Evolutionary conservation across 768 basidiomycete genomes (phyloP).

Genomic region (Lactarius vividus): DNA sequence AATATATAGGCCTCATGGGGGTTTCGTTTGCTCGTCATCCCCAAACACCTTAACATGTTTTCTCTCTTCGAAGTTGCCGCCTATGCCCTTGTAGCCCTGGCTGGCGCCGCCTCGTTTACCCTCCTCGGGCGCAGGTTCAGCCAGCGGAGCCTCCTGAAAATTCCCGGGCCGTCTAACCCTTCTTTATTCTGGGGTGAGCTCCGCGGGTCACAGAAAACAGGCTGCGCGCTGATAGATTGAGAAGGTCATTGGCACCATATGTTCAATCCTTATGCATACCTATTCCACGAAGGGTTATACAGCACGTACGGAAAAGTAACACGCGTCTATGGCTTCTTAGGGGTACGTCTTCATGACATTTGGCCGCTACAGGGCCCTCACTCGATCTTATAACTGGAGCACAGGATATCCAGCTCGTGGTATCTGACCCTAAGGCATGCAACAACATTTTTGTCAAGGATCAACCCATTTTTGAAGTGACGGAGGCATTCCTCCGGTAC

Average conservation of each 20-base stretch:
- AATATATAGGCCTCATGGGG: background rate
- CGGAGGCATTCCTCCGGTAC: background rate
- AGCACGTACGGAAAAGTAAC: background rate
- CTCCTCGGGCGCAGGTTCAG: background rate
- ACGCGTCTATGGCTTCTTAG: background rate
- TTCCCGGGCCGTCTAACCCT: background rate
- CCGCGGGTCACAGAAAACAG: background rate
- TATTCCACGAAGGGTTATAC: background rate
- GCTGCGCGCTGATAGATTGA: background rate
- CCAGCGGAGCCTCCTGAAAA: background rate
- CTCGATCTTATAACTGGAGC: background rate
- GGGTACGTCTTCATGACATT: background rate
- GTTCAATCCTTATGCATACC: background rate
- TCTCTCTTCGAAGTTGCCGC: background rate
- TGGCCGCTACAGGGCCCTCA: too few species aligned
- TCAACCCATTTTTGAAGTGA: background rate
- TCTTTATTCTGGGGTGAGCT: background rate
- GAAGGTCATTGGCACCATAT: background rate
- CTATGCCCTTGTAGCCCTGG: background rate
- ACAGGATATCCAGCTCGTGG: constrained; percentile 7
- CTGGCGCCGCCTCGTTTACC: background rate
- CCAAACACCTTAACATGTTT: background rate
- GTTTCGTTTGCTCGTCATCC: background rate
- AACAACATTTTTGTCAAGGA: constrained; percentile 10
- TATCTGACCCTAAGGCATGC: constrained; percentile 14